Evolutionary conservation across 768 basidiomycete species (phyloP).

Genomic region (Dioszegia aurantiaca): DNA sequence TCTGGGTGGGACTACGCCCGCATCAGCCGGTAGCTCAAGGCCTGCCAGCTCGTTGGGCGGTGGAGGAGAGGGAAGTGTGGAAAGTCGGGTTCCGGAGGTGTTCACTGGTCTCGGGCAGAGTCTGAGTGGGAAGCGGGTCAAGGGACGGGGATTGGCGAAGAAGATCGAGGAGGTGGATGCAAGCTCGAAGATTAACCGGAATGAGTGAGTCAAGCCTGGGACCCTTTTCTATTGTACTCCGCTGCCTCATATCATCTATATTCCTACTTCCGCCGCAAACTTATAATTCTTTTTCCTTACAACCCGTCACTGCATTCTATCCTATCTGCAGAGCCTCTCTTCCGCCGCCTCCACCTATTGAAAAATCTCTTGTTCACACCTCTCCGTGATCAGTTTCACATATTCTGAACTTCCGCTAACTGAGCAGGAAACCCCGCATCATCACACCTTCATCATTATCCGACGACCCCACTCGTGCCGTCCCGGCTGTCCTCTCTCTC

Average conservation of each 20-base stretch:
- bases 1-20: conserved; percentile 58
- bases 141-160: conserved; percentile 85
- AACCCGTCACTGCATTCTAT: too few species aligned
- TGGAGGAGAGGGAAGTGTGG: conserved; percentile 9
- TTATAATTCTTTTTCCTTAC: neutral
- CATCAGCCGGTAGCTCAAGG: conserved; percentile 79
- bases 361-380: neutral
- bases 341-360: neutral
- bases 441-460: conserved; percentile 71
- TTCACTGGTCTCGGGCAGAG: conserved; percentile 96
- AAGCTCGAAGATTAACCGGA: conserved; percentile 82
- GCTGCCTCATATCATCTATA: too few species aligned
- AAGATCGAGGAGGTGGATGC: conserved; percentile 74
- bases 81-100: conserved; percentile 59
- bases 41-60: conserved; percentile 57
- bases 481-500: conserved; percentile 83
- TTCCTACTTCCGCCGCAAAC: neutral
- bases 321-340: neutral
- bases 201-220: conserved; percentile 65
- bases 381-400: neutral
- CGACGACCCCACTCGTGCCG: conserved; percentile 66
- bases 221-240: too few species aligned
- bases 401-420: too few species aligned
- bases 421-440: conserved; percentile 69
- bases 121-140: conserved; percentile 82